Conservation (phyloP, 2,329 filamentous ascomycete species). For the Sporothrix pseudoabietina region DNA sequence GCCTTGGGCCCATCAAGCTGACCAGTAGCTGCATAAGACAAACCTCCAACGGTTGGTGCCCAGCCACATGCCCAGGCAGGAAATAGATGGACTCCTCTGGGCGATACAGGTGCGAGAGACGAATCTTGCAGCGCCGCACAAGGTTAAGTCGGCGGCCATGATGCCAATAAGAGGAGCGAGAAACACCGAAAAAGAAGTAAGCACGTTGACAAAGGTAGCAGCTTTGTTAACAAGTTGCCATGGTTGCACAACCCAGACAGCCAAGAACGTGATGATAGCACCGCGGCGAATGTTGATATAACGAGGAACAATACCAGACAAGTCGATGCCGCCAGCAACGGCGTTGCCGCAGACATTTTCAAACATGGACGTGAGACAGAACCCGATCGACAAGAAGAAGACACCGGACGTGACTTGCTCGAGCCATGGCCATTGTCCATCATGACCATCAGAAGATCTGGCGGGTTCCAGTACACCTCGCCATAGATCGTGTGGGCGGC, state of each 20-base stretch:
- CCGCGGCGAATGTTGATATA: conserved; percentile 61
- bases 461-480: conserved; percentile 48
- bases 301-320: conserved; percentile 54
- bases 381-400: conserved; percentile 50
- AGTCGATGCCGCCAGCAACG: conserved; percentile 57
- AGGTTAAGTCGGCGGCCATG: conserved; percentile 36
- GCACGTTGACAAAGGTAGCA: conserved; percentile 50
- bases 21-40: not conserved
- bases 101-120: conserved; percentile 42
- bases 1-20: not conserved
- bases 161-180: conserved; percentile 33
- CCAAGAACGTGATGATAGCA: conserved; percentile 50
- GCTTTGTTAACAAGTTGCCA: conserved; percentile 55
- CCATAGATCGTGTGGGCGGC: conserved; percentile 41
- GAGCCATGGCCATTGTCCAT: conserved; percentile 41
- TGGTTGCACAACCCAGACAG: conserved; percentile 51
- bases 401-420: conserved; percentile 45
- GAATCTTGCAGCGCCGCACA: conserved; percentile 41
- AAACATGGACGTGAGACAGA: conserved; percentile 50
- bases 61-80: conserved; percentile 50
- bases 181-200: conserved; percentile 45
- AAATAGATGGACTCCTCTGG: conserved; percentile 43
- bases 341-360: conserved; percentile 52
- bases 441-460: conserved; percentile 45
- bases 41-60: conserved; percentile 41